A percentile compares a stretch with the other conserved stretches of the same genome.
Conservation (phyloP, 805 yeast genomes). For the Myxozyma kluyveri region DNA sequence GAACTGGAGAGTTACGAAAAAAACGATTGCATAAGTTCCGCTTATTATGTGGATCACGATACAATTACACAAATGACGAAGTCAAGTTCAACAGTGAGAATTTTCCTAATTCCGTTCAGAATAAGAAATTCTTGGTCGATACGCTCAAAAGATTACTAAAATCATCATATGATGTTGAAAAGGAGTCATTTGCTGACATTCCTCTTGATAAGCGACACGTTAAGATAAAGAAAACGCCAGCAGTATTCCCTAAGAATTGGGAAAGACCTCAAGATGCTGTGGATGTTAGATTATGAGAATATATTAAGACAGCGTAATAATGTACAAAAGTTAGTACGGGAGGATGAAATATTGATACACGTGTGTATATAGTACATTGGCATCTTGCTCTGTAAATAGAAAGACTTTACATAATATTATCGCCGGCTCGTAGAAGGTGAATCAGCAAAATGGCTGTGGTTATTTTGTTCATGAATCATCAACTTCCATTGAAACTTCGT, state of each 20-base stretch:
- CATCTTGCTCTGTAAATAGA: not conserved
- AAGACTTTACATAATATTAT: too few species aligned
- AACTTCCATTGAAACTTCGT: conserved; percentile 5
- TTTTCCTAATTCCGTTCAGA: conserved; percentile 78
- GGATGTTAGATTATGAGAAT: conserved; percentile 33
- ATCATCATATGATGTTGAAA: conserved; percentile 59
- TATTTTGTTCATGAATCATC: too few species aligned
- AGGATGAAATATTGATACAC: not conserved
- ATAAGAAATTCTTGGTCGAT: conserved; percentile 69
- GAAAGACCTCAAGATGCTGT: conserved; percentile 66
- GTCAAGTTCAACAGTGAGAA: conserved; percentile 64
- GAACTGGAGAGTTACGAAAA: conserved; percentile 32
- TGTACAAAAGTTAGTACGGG: not conserved
- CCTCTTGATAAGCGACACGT: conserved; percentile 80
- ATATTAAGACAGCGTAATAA: not conserved
- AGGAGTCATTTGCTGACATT: conserved; percentile 68
- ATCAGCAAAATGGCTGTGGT: too few species aligned
- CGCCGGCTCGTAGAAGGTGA: too few species aligned
- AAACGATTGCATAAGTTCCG: conserved; percentile 69
- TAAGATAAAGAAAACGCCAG: conserved; percentile 44
- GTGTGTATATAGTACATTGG: not conserved
- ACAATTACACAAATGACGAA: conserved; percentile 56
- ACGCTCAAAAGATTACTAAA: conserved; percentile 57
- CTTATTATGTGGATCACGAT: conserved; percentile 75
- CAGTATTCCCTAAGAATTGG: conserved; percentile 78